phyloP scores from a whole-genome alignment of 805 yeast species.

The Yamadazyma endophytica region DNA sequence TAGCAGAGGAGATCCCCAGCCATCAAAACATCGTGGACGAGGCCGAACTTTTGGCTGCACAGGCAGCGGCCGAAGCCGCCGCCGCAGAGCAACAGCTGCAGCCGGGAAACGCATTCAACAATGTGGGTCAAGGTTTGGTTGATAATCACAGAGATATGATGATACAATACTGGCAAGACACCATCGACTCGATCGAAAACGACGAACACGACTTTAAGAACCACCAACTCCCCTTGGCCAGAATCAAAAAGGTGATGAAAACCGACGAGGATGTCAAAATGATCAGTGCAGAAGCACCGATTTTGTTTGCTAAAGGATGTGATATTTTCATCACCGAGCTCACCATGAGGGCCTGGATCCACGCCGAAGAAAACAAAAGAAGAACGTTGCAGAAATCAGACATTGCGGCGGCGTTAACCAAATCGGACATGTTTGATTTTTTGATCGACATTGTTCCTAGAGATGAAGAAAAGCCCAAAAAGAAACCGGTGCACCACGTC shows the following conservation, averaged over 20 bases:
- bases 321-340: conserved; percentile 95
- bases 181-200: conserved; percentile 84
- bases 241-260: conserved; percentile 96
- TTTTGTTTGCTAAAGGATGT: conserved; percentile 95
- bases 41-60: conserved; percentile 41
- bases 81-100: conserved; percentile 41
- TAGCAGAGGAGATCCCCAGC: no score
- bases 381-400: conserved; percentile 92
- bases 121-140: conserved; percentile 88
- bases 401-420: conserved; percentile 91
- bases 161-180: conserved; percentile 97
- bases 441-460: conserved; percentile 94
- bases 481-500: conserved; percentile 6
- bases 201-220: conserved; percentile 89
- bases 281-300: conserved; percentile 99
- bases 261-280: conserved; percentile 95
- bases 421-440: conserved; percentile 96
- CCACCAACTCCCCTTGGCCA: conserved; percentile 91
- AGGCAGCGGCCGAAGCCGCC: conserved; percentile 46
- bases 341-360: conserved; percentile 99
- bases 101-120: conserved; percentile 68
- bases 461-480: conserved; percentile 66
- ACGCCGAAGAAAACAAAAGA: conserved; percentile 94
- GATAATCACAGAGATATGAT: conserved; percentile 82
- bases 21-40: conserved; percentile 32